phyloP scores from a whole-genome alignment of 2,329 filamentous ascomycete genomes.

The Colletotrichum orchidophilum region DNA sequence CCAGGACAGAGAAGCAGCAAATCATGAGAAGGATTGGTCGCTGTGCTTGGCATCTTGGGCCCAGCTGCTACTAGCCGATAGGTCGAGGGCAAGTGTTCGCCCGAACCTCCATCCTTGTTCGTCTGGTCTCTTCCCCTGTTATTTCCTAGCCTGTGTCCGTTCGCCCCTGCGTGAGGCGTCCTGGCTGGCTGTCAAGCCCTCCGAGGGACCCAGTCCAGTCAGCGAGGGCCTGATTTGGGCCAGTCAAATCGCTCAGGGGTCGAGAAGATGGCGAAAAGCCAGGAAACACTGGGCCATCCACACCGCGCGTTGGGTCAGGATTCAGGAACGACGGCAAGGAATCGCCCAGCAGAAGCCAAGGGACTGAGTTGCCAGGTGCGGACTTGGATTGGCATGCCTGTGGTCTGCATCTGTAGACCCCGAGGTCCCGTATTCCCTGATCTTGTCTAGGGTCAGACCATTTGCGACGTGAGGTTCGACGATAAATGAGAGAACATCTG shows the following conservation, averaged over 20 bases:
- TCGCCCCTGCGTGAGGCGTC: background rate
- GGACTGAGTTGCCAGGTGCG: constrained; percentile 2
- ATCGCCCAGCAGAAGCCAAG: constrained; percentile 8
- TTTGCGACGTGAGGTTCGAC: background rate
- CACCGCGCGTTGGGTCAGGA: constrained; percentile 1
- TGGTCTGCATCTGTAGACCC: background rate
- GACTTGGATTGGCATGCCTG: background rate
- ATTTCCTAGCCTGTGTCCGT: constrained; percentile 13
- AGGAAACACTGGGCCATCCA: constrained; percentile 32
- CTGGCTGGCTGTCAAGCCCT: constrained; percentile 12
- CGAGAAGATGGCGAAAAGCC: constrained; percentile 16
- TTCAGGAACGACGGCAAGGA: constrained; percentile 15
- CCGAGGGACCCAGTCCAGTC: background rate
- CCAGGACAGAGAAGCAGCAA: background rate
- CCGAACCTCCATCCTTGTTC: constrained; percentile 15
- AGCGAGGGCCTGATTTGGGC: too few relatives aligned
- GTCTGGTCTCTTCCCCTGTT: constrained; percentile 26
- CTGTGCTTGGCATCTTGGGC: constrained; percentile 7
- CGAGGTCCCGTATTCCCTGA: background rate
- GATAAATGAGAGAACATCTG: background rate
- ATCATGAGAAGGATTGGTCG: background rate
- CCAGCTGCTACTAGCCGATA: background rate
- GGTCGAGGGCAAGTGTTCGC: background rate
- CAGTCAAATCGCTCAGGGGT: constrained; percentile 14
- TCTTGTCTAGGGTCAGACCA: background rate